These are phyloP conservation scores for Neurospora africana DNA, from an alignment of 495 filamentous ascomycete species.

Conservation along the genomic window DNA sequence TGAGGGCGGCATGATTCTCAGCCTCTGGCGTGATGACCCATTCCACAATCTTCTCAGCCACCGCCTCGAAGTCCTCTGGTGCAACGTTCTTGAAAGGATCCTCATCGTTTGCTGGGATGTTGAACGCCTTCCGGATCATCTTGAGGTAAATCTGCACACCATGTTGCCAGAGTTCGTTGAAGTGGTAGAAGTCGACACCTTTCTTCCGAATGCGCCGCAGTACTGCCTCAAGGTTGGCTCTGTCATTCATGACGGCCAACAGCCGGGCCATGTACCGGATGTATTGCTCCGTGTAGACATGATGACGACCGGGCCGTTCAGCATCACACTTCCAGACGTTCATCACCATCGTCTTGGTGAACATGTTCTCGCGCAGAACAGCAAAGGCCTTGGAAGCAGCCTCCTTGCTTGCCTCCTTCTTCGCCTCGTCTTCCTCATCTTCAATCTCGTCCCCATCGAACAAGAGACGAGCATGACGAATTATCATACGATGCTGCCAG, in stretches of 20 bases:
- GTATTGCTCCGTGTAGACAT: constrained; percentile 88
- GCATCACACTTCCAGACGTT: constrained; percentile 95
- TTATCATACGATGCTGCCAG: constrained; percentile 93
- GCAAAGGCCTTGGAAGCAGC: constrained; percentile 51
- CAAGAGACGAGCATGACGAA: constrained; percentile 64
- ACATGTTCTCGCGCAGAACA: constrained; percentile 76
- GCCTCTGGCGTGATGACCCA: constrained; percentile 35
- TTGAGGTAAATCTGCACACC: constrained; percentile 64
- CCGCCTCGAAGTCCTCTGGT: constrained; percentile 66
- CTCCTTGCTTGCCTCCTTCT: constrained; percentile 10
- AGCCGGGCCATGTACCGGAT: constrained; percentile 68
- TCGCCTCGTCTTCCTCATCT: constrained; percentile 17
- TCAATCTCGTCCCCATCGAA: constrained; percentile 34
- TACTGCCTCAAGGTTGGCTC: constrained; percentile 66
- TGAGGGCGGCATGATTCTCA: constrained; percentile 43
- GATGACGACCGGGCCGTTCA: constrained; percentile 84
- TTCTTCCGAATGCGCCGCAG: constrained; percentile 75
- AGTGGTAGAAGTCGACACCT: constrained; percentile 73
- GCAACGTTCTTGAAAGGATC: constrained; percentile 68
- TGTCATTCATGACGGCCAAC: constrained; percentile 66
- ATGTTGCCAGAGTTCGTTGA: constrained; percentile 74
- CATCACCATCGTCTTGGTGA: constrained; percentile 88
- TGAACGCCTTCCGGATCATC: constrained; percentile 58
- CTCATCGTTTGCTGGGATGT: constrained; percentile 59
- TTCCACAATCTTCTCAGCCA: constrained; percentile 38